phyloP scores from a whole-genome alignment of 2,329 filamentous ascomycete genomes.

The Pseudogymnoascus verrucosus region DNA sequence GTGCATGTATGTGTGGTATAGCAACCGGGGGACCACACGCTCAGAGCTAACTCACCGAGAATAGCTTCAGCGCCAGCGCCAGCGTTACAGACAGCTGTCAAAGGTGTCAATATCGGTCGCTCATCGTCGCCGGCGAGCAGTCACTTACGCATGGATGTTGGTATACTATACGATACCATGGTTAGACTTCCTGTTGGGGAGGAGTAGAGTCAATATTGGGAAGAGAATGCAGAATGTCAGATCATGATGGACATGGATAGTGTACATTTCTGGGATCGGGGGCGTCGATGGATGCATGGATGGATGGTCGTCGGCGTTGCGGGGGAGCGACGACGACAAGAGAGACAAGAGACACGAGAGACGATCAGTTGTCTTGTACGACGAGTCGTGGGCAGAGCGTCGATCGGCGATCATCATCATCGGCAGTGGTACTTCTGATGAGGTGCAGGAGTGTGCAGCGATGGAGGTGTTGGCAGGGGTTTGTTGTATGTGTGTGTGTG shows the following conservation, averaged over 20 bases:
- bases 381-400: background rate
- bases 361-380: background rate
- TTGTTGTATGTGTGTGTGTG: too few species aligned
- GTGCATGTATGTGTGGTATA: too few species aligned
- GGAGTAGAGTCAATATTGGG: background rate
- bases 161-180: too few species aligned
- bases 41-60: background rate
- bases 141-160: background rate
- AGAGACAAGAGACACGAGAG: background rate
- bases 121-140: background rate
- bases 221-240: background rate
- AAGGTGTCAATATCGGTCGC: background rate
- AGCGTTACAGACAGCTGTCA: background rate
- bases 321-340: background rate
- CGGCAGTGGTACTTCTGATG: too few species aligned
- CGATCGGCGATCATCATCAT: too few species aligned
- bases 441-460: too few species aligned
- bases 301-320: background rate
- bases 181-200: too few species aligned
- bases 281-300: too few species aligned
- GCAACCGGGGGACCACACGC: too few species aligned
- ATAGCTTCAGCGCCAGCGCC: background rate
- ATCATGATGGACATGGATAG: background rate
- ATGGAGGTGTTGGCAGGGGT: too few species aligned
- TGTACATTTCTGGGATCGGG: background rate